Percentiles rank a stretch among this genome's conserved stretches.
Evolutionary conservation across 352 stramenopile species (phyloP).

Genomic region (Globisporangium cylindrosporum): DNA sequence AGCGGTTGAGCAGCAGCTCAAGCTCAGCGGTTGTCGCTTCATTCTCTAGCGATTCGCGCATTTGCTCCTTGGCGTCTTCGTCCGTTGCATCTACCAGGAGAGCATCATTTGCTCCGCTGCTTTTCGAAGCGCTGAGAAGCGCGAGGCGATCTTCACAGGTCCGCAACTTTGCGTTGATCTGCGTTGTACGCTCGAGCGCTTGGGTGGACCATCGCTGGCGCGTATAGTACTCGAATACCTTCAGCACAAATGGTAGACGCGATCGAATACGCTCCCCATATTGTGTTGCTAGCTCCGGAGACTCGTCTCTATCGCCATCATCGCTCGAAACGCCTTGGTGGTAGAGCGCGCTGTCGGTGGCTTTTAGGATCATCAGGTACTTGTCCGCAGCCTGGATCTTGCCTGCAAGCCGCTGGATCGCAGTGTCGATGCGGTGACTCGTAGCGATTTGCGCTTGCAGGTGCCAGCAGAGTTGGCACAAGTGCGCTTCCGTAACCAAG

Average conservation of each 20-base stretch:
- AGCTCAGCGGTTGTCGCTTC: slow-evolving; percentile 16
- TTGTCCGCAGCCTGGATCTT: slow-evolving; percentile 17
- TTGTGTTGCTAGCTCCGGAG: neutral
- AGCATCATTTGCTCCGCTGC: neutral
- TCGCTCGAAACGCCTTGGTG: slow-evolving; percentile 1
- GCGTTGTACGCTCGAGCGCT: slow-evolving; percentile 25
- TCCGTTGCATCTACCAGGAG: neutral
- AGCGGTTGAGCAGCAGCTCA: slow-evolving; percentile 29
- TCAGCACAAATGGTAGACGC: slow-evolving; percentile 13
- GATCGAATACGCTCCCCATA: slow-evolving; percentile 5
- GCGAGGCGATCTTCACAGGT: slow-evolving; percentile 17
- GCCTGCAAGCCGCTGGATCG: slow-evolving; percentile 13
- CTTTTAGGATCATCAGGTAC: slow-evolving; percentile 26
- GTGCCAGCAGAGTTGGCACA: slow-evolving; percentile 34
- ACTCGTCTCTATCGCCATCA: neutral
- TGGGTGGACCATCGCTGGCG: slow-evolving; percentile 27
- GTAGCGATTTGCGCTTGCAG: slow-evolving; percentile 30
- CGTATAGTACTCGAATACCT: slow-evolving; percentile 30
- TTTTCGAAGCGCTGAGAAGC: neutral
- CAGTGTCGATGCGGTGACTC: slow-evolving; percentile 17
- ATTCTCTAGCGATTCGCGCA: slow-evolving; percentile 4
- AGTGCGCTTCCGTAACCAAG: slow-evolving; percentile 21
- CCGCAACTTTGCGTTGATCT: slow-evolving; percentile 24
- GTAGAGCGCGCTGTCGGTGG: slow-evolving; percentile 23
- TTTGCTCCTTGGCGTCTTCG: slow-evolving; percentile 9